Conservation (phyloP, 1,284 basidiomycete species). For the Mycena sp. region DNA sequence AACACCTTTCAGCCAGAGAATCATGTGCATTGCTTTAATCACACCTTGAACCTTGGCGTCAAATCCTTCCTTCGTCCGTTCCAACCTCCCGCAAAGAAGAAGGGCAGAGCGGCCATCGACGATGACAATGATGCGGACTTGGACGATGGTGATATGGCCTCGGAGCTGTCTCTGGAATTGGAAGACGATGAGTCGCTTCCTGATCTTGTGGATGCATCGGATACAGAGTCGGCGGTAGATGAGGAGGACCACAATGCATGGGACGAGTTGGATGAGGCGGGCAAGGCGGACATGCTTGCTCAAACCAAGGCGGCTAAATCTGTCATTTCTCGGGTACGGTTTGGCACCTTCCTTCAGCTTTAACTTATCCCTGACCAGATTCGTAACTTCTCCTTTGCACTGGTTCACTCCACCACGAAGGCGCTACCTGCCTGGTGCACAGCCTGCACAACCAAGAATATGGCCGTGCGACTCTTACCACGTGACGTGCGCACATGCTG, state of each 20-base stretch:
- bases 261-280: background rate
- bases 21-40: constrained; percentile 27
- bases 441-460: background rate
- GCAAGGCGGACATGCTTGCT: background rate
- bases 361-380: background rate
- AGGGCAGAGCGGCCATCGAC: background rate
- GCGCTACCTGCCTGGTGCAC: background rate
- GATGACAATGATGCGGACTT: background rate
- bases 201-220: too few relatives aligned
- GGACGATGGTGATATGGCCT: background rate
- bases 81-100: constrained; percentile 2
- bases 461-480: too few relatives aligned
- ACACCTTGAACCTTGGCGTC: constrained; percentile 24
- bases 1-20: constrained; percentile 12
- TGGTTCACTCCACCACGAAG: constrained; percentile 2
- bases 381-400: background rate
- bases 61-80: constrained; percentile 26
- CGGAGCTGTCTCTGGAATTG: background rate
- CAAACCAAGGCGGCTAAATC: background rate
- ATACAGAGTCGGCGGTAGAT: background rate
- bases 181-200: background rate
- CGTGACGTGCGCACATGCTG: too few relatives aligned
- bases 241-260: background rate
- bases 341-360: background rate
- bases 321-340: background rate